phyloP scores from a whole-genome alignment of 139 green algal genomes.

The Coelastrella sp. region DNA sequence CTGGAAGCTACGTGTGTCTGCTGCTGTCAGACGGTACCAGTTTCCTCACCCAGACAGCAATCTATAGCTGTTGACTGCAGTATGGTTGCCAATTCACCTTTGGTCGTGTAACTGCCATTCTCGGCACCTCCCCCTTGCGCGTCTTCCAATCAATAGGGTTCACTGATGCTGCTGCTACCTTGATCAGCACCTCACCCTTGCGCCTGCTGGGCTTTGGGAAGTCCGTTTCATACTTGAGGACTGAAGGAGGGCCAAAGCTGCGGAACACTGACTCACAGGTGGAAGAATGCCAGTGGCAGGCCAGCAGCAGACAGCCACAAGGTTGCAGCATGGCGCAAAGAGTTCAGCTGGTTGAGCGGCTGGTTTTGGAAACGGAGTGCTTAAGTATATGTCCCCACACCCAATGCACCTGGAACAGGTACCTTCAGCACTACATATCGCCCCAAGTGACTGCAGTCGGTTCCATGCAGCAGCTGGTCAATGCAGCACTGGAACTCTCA shows the following conservation, averaged over 20 bases:
- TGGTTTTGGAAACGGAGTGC: background rate
- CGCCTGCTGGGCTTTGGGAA: constrained; percentile 23
- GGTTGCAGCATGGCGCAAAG: background rate
- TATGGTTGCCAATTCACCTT: constrained; percentile 7
- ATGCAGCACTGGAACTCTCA: background rate
- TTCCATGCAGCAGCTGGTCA: background rate
- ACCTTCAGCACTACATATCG: too few species aligned
- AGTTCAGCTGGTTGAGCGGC: background rate
- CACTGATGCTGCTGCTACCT: constrained; percentile 34
- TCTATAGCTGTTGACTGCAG: background rate
- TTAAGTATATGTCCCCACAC: too few species aligned
- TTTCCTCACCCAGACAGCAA: background rate
- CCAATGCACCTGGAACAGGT: too few species aligned
- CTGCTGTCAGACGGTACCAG: background rate
- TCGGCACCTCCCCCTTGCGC: constrained; percentile 34
- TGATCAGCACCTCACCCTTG: background rate
- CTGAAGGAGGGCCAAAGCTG: constrained; percentile 31
- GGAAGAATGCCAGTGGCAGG: background rate
- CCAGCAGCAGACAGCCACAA: background rate
- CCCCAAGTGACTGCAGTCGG: background rate
- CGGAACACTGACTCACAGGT: constrained; percentile 9
- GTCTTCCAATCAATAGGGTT: constrained; percentile 52
- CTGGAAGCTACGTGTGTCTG: background rate
- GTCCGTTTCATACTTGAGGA: constrained; percentile 40
- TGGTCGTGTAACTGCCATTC: constrained; percentile 35